These are phyloP conservation scores for Malus sieversii DNA, from an alignment of 306 rosid genomes.

Conservation along the genomic window DNA sequence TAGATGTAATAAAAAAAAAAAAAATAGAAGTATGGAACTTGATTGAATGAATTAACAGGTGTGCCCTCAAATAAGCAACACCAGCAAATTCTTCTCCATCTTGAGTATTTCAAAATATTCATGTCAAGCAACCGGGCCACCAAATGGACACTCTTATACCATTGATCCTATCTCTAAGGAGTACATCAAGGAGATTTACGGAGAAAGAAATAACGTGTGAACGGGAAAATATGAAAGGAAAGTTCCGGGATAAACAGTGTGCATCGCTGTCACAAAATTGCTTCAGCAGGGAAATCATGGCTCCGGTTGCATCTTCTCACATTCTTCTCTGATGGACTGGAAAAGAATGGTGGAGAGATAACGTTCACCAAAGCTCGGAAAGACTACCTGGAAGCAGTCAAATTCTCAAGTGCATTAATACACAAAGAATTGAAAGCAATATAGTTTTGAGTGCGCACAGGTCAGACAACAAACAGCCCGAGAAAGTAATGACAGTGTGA, in stretches of 20 bases:
- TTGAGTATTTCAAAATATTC: no score
- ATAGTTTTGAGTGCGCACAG: neutral
- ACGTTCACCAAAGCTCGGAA: slow-evolving; percentile 89
- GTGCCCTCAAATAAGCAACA: no score
- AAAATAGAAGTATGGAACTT: no score
- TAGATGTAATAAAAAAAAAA: no score
- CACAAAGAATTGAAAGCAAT: neutral
- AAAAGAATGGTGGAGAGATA: slow-evolving; percentile 75
- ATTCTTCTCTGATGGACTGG: slow-evolving; percentile 86
- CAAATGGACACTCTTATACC: neutral
- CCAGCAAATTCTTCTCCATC: no score
- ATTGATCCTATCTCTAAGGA: neutral
- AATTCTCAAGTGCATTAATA: neutral
- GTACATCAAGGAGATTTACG: neutral
- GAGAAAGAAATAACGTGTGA: neutral
- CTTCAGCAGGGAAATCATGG: slow-evolving; percentile 26
- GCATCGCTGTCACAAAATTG: neutral
- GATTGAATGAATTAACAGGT: no score
- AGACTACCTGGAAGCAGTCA: slow-evolving; percentile 56
- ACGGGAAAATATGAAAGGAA: no score
- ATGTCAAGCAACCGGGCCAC: neutral
- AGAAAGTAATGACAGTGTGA: neutral
- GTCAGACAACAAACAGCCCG: neutral
- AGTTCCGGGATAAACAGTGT: neutral
- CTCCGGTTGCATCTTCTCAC: slow-evolving; percentile 90